These are phyloP conservation scores for Juncus inflexus DNA, from an alignment of 176 grass and related monocot species.

Conservation along the genomic window DNA sequence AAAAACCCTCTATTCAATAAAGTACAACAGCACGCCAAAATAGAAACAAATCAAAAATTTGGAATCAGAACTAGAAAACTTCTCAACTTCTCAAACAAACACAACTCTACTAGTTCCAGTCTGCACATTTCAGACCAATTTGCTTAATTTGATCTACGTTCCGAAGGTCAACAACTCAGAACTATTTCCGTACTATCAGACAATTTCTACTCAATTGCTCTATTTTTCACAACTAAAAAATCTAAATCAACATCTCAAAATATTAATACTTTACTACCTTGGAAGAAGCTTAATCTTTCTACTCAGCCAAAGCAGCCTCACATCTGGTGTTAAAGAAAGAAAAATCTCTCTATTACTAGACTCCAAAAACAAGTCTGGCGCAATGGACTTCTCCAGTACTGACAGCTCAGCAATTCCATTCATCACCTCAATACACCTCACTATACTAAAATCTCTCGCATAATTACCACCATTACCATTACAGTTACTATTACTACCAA, in stretches of 20 bases:
- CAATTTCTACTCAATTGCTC: no score
- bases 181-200: no score
- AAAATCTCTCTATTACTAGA: constrained; percentile 63
- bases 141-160: no score
- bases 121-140: no score
- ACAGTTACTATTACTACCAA: constrained; percentile 24
- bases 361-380: constrained; percentile 64
- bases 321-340: constrained; percentile 43
- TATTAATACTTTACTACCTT: constrained; percentile 13
- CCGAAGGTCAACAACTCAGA: no score
- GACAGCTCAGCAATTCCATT: constrained; percentile 64
- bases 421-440: constrained; percentile 55
- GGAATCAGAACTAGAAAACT: no score
- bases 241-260: constrained; percentile 17
- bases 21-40: no score
- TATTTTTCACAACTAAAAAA: constrained; percentile 24
- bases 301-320: constrained; percentile 66
- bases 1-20: no score
- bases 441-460: constrained; percentile 46
- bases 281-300: constrained; percentile 64
- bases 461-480: not conserved
- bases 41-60: no score
- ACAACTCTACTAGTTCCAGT: no score
- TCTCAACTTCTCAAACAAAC: no score
- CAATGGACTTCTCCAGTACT: constrained; percentile 59